Percentiles rank a stretch among this genome's conserved stretches.
Evolutionary conservation across 495 filamentous ascomycete species (phyloP).

Genomic region (Hypoxylon lenormandii): DNA sequence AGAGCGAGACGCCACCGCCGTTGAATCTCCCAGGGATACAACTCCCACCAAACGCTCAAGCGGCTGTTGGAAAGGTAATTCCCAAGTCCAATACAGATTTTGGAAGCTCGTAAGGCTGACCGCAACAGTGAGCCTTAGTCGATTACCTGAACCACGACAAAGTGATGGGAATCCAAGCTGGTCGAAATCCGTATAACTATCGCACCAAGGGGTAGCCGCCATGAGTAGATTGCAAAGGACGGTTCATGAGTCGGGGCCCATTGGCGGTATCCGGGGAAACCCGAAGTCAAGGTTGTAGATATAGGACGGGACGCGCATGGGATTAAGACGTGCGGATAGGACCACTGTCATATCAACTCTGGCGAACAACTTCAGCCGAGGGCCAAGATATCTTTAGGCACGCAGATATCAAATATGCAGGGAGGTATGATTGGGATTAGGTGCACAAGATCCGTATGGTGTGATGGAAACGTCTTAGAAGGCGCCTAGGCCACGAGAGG

Average conservation of each 20-base stretch:
- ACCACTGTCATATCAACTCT: constrained; percentile 18
- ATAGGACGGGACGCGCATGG: constrained; percentile 1
- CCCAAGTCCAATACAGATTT: constrained; percentile 15
- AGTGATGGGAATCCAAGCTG: not conserved
- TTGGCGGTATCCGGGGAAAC: constrained; percentile 15
- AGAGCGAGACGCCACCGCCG: constrained; percentile 40
- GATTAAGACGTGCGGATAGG: constrained; percentile 1
- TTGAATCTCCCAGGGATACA: constrained; percentile 45
- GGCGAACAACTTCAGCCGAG: not conserved
- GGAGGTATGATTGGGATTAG: constrained; percentile 20
- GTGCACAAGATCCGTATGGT: constrained; percentile 1
- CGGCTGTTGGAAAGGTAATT: constrained; percentile 42
- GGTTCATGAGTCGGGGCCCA: constrained; percentile 2
- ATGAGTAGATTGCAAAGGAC: constrained; percentile 11
- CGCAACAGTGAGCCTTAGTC: constrained; percentile 14
- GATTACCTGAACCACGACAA: not conserved
- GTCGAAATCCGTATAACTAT: not conserved
- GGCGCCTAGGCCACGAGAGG: not conserved
- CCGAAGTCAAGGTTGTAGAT: not conserved
- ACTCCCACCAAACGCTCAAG: constrained; percentile 38
- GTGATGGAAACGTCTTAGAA: constrained; percentile 26
- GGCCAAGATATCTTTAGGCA: constrained; percentile 4
- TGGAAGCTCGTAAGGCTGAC: constrained; percentile 18
- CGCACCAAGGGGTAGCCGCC: not conserved
- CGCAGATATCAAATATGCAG: constrained; percentile 18